These are phyloP conservation scores for Talaromyces sp. DNA, from an alignment of 2,329 filamentous ascomycete species.

Conservation along the genomic window DNA sequence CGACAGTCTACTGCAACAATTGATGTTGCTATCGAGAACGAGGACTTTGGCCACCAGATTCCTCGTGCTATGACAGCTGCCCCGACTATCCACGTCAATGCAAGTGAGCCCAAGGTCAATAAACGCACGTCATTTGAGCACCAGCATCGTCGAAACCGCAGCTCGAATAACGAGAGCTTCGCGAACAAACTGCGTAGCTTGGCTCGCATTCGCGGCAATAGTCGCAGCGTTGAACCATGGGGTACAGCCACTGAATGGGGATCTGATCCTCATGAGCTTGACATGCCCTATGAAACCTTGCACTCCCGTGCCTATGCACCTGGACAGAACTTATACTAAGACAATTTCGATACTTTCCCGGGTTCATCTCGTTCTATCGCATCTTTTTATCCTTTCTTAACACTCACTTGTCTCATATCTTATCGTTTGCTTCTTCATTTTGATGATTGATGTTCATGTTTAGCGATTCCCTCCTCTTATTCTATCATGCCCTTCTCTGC, in stretches of 20 bases:
- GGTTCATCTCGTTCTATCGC: not conserved
- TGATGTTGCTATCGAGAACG: constrained; percentile 45
- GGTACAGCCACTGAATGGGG: constrained; percentile 7
- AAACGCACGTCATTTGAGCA: constrained; percentile 40
- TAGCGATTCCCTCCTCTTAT: constrained; percentile 15
- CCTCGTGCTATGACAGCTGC: constrained; percentile 42
- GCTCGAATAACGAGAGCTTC: constrained; percentile 58
- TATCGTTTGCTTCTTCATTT: constrained; percentile 6
- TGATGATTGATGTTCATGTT: constrained; percentile 7
- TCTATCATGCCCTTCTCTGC: constrained; percentile 3
- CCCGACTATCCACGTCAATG: constrained; percentile 22
- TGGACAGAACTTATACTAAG: constrained; percentile 11
- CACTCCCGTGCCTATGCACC: constrained; percentile 22
- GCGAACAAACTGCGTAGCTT: constrained; percentile 57
- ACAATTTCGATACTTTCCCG: constrained; percentile 2
- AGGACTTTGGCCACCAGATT: constrained; percentile 38
- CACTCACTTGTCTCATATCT: not conserved
- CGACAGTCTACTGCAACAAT: constrained; percentile 44
- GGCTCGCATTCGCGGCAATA: constrained; percentile 61
- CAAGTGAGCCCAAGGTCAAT: not conserved
- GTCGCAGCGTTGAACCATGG: constrained; percentile 47
- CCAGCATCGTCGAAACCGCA: constrained; percentile 56
- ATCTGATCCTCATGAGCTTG: constrained; percentile 17
- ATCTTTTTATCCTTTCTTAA: not conserved
- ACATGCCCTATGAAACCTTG: constrained; percentile 32